Evolutionary conservation across 2,329 filamentous ascomycete genomes (phyloP).

Genomic region (Aspergillus carbonarius): DNA sequence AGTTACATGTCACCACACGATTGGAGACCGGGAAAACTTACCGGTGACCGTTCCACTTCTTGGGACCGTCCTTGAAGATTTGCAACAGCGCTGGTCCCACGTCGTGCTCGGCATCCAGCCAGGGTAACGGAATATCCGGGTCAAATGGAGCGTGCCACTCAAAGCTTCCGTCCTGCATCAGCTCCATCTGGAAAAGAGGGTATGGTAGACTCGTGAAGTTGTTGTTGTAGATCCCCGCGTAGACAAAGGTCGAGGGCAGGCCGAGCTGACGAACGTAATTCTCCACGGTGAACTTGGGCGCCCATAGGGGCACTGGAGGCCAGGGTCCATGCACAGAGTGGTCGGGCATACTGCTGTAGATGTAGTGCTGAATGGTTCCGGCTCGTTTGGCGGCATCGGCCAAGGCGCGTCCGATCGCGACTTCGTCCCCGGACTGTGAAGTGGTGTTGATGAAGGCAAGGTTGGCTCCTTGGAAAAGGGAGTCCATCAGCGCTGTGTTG

Average conservation of each 20-base stretch:
- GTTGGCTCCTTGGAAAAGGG: slow-evolving; percentile 79
- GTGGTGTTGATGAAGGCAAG: slow-evolving; percentile 98
- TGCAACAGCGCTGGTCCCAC: slow-evolving; percentile 89
- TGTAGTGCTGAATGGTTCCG: slow-evolving; percentile 76
- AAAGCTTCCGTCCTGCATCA: slow-evolving; percentile 81
- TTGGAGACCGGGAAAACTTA: slow-evolving; percentile 39
- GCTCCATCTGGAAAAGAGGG: slow-evolving; percentile 92
- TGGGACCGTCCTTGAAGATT: slow-evolving; percentile 88
- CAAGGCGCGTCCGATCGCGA: slow-evolving; percentile 81
- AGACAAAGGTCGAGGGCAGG: slow-evolving; percentile 86
- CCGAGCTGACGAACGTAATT: slow-evolving; percentile 82
- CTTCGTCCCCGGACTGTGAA: slow-evolving; percentile 85
- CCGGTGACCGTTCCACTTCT: slow-evolving; percentile 76
- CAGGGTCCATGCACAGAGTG: slow-evolving; percentile 79
- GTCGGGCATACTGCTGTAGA: slow-evolving; percentile 97
- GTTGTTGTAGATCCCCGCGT: slow-evolving; percentile 98
- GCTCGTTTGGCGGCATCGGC: slow-evolving; percentile 85
- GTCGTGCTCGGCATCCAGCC: slow-evolving; percentile 95
- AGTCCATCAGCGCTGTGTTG: slow-evolving; percentile 69
- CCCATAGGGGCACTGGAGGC: slow-evolving; percentile 87
- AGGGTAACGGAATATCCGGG: slow-evolving; percentile 82
- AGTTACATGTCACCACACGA: background rate
- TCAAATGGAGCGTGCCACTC: slow-evolving; percentile 93
- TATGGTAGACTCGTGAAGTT: slow-evolving; percentile 94
- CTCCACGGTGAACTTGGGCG: slow-evolving; percentile 87